A percentile compares a stretch with the other conserved stretches of the same genome.
Conservation (phyloP, 495 filamentous ascomycete genomes). For the Penicillium cataractarum region DNA sequence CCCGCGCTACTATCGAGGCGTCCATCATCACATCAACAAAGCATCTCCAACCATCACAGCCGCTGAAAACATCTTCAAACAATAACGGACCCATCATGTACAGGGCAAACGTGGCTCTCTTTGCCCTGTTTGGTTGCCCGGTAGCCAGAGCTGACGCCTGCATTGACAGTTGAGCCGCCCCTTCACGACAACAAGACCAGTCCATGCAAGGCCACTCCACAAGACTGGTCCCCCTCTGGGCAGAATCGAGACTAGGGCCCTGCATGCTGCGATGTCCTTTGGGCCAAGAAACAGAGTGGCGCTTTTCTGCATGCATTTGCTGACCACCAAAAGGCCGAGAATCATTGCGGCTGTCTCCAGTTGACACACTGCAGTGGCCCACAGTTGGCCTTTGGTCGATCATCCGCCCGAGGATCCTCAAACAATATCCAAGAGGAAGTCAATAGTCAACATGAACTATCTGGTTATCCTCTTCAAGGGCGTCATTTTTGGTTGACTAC, state of each 20-base stretch:
- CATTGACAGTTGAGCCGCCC: conserved; percentile 6
- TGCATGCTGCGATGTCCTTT: background rate
- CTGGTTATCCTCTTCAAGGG: background rate
- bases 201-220: background rate
- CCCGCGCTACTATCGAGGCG: background rate
- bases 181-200: background rate
- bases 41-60: conserved; percentile 11
- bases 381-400: background rate
- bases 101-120: background rate
- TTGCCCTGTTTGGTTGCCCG: background rate
- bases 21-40: background rate
- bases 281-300: background rate
- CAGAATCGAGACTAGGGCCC: background rate
- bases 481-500: background rate
- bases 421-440: background rate
- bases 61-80: conserved; percentile 6
- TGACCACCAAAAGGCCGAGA: background rate
- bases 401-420: background rate
- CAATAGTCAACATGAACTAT: background rate
- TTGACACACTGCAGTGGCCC: conserved; percentile 6
- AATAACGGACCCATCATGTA: background rate
- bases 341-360: background rate
- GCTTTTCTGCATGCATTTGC: conserved; percentile 7
- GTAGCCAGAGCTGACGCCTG: background rate
- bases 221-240: background rate